A percentile compares a stretch with the other conserved stretches of the same genome.
Evolutionary conservation across 164 flowering plant genomes (phyloP).

Genomic region (Houttuynia cordata): DNA sequence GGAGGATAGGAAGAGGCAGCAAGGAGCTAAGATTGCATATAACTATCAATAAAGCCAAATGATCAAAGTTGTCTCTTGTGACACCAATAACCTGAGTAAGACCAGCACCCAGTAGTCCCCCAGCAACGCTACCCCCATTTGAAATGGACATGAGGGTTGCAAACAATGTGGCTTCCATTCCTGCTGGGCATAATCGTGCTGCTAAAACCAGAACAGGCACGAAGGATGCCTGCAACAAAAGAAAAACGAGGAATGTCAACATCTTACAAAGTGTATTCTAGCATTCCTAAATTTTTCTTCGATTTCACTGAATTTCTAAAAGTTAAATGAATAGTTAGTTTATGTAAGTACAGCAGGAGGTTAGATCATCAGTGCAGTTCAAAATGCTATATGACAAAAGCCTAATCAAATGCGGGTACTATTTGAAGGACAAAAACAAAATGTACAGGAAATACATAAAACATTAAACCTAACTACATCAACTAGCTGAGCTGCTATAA

Average conservation of each 20-base stretch:
- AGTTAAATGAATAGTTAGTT: too few relatives aligned
- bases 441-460: too few relatives aligned
- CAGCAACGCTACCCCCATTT: conserved; percentile 86
- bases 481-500: too few relatives aligned
- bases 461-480: too few relatives aligned
- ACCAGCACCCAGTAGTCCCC: conserved; percentile 89
- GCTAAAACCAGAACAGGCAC: conserved; percentile 97
- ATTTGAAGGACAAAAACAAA: too few relatives aligned
- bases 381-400: too few relatives aligned
- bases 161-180: conserved; percentile 97
- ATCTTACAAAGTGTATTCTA: not conserved
- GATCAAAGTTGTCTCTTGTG: conserved; percentile 70
- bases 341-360: too few relatives aligned
- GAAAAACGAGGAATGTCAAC: too few relatives aligned
- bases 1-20: conserved; percentile 84
- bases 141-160: conserved; percentile 98
- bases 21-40: conserved; percentile 90
- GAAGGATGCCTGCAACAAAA: conserved; percentile 69
- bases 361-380: too few relatives aligned
- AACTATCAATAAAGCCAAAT: conserved; percentile 55
- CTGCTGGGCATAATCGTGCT: conserved; percentile 82
- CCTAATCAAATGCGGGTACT: too few relatives aligned
- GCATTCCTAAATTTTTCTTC: not conserved
- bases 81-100: conserved; percentile 77
- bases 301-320: too few relatives aligned